Percentiles rank a stretch among this genome's conserved stretches.
These are phyloP conservation scores for Ogataea parapolymorpha DNA, from an alignment of 805 yeast genomes.

Conservation along the genomic window DNA sequence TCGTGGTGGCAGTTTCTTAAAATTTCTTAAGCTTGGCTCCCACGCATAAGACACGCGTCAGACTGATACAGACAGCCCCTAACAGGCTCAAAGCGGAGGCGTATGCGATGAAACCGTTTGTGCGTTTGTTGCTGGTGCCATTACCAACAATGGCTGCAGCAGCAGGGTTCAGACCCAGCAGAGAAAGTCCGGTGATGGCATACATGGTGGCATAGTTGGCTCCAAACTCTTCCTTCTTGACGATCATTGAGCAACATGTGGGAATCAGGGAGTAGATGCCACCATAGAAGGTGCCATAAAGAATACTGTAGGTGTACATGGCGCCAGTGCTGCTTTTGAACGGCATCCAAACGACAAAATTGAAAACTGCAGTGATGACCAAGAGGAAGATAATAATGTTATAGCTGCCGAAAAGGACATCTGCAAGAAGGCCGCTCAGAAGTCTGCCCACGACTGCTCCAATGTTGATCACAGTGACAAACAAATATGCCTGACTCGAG, in stretches of 20 bases:
- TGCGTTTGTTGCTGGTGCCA: slow-evolving; percentile 8
- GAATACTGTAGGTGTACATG: slow-evolving; percentile 46
- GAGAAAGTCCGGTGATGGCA: slow-evolving; percentile 35
- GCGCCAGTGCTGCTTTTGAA: slow-evolving; percentile 41
- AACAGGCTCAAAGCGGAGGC: slow-evolving; percentile 9
- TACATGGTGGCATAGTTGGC: slow-evolving; percentile 61
- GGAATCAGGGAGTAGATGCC: slow-evolving; percentile 58
- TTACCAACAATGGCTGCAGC: slow-evolving; percentile 22
- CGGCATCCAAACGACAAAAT: slow-evolving; percentile 60
- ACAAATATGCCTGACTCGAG: slow-evolving; percentile 39
- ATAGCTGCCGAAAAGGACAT: slow-evolving; percentile 42
- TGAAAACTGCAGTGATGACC: slow-evolving; percentile 38
- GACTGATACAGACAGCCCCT: slow-evolving; percentile 5
- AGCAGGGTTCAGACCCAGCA: slow-evolving; percentile 41
- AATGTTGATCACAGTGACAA: slow-evolving; percentile 44
- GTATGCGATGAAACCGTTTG: slow-evolving; percentile 13
- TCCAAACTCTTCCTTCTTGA: slow-evolving; percentile 57
- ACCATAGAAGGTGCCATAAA: slow-evolving; percentile 54
- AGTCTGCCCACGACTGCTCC: slow-evolving; percentile 37
- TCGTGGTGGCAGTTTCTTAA: slow-evolving; percentile 2
- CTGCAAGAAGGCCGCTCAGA: slow-evolving; percentile 29
- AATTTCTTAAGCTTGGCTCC: slow-evolving; percentile 7
- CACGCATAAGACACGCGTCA: slow-evolving; percentile 4
- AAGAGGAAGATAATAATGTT: slow-evolving; percentile 39
- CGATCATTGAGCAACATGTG: slow-evolving; percentile 55